These are phyloP conservation scores for Dendrobium huoshanense DNA, from an alignment of 106 monocot species.

Conservation along the genomic window DNA sequence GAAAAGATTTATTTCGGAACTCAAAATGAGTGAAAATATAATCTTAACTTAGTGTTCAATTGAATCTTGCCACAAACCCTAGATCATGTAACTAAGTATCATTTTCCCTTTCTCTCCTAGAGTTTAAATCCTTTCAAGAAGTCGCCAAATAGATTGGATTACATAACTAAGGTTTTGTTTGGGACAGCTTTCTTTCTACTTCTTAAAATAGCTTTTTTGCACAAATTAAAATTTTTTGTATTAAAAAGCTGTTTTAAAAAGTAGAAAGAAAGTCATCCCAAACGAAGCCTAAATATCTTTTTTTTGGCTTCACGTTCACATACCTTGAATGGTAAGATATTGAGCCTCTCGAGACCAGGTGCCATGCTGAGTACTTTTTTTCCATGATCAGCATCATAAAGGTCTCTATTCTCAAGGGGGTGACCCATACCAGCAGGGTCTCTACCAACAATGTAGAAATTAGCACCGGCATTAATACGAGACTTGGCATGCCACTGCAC, in stretches of 20 bases:
- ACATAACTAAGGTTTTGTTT: neutral
- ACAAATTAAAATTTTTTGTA: too few relatives aligned
- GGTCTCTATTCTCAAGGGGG: conserved; percentile 72
- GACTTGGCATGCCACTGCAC: conserved; percentile 98
- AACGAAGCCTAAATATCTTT: neutral
- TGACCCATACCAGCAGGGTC: conserved; percentile 96
- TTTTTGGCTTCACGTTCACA: neutral
- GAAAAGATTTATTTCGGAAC: too few relatives aligned
- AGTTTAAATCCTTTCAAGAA: neutral
- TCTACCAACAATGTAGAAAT: conserved; percentile 95
- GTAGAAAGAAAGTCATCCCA: too few relatives aligned
- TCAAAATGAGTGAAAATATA: too few relatives aligned
- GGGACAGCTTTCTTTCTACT: too few relatives aligned
- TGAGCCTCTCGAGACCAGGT: conserved; percentile 86
- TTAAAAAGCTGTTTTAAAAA: too few relatives aligned
- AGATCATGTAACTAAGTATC: too few relatives aligned
- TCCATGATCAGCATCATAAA: conserved; percentile 95
- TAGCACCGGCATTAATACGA: conserved; percentile 89
- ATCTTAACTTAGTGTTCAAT: too few relatives aligned
- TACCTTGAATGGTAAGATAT: conserved; percentile 95
- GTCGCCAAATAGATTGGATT: neutral
- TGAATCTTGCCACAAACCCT: too few relatives aligned
- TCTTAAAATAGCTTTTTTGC: too few relatives aligned
- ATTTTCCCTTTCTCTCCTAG: neutral
- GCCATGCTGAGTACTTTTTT: conserved; percentile 92